These are phyloP conservation scores for Capsicum baccatum DNA, from an alignment of 257 asterid genomes.

Conservation along the genomic window DNA sequence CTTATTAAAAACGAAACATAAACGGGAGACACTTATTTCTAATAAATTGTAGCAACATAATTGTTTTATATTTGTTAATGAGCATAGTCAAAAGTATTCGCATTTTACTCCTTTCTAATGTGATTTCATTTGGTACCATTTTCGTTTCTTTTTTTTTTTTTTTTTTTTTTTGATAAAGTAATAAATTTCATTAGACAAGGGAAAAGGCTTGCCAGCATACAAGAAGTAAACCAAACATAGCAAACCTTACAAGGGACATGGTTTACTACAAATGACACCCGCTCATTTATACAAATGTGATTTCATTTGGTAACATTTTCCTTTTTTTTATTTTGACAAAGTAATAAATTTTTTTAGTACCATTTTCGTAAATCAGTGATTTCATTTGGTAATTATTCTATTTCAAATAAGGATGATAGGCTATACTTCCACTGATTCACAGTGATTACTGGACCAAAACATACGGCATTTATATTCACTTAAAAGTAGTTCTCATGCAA, in stretches of 20 bases:
- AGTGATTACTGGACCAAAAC: background rate
- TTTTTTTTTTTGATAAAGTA: too few relatives aligned
- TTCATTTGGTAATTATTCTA: background rate
- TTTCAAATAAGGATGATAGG: background rate
- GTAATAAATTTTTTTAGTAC: background rate
- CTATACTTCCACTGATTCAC: conserved; percentile 1
- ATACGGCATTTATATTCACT: background rate
- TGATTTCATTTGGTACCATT: background rate
- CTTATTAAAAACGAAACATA: background rate
- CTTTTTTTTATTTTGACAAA: too few relatives aligned
- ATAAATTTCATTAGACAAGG: too few relatives aligned
- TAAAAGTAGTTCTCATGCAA: conserved; percentile 9
- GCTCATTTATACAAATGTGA: too few relatives aligned
- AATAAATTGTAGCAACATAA: background rate
- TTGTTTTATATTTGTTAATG: background rate
- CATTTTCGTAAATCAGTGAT: background rate
- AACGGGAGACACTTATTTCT: background rate
- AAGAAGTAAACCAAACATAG: too few relatives aligned
- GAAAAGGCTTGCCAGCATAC: too few relatives aligned
- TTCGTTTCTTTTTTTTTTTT: background rate
- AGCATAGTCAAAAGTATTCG: background rate
- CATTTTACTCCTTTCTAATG: conserved; percentile 21
- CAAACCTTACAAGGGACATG: too few relatives aligned
- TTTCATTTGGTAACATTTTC: too few relatives aligned
- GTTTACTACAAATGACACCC: too few relatives aligned